Evolutionary conservation across 306 rosid species (phyloP).

Genomic region (Rosa chinensis): DNA sequence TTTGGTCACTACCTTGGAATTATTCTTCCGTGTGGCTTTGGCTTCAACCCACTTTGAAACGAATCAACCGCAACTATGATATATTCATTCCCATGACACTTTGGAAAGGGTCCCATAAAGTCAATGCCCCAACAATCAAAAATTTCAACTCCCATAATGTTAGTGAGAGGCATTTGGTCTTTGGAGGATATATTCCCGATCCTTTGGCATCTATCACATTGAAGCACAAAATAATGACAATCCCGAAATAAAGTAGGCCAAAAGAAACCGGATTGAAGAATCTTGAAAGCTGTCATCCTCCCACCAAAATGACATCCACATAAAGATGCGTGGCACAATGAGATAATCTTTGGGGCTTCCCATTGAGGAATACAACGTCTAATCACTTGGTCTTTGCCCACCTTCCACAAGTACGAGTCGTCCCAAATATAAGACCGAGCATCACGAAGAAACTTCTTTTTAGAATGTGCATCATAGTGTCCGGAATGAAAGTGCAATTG

Average conservation of each 20-base stretch:
- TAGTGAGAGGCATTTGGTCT: not conserved
- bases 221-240: not conserved
- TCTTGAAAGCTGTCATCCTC: too few species aligned
- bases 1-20: too few species aligned
- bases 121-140: not conserved
- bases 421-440: not conserved
- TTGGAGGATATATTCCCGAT: not conserved
- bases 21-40: not conserved
- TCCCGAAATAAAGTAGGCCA: too few species aligned
- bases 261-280: too few species aligned
- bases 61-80: not conserved
- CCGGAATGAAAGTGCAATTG: not conserved
- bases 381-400: not conserved
- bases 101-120: not conserved
- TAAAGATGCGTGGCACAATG: too few species aligned
- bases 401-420: not conserved
- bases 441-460: not conserved
- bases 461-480: not conserved
- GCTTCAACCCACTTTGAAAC: not conserved
- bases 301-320: too few species aligned
- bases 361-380: not conserved
- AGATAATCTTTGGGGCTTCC: not conserved
- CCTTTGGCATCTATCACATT: not conserved
- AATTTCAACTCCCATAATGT: not conserved
- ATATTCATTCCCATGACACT: not conserved